Evolutionary conservation across 306 rosid species (phyloP), one percentile per base, ranked within the genome.

Genomic region (Begonia masoniana): DNA sequence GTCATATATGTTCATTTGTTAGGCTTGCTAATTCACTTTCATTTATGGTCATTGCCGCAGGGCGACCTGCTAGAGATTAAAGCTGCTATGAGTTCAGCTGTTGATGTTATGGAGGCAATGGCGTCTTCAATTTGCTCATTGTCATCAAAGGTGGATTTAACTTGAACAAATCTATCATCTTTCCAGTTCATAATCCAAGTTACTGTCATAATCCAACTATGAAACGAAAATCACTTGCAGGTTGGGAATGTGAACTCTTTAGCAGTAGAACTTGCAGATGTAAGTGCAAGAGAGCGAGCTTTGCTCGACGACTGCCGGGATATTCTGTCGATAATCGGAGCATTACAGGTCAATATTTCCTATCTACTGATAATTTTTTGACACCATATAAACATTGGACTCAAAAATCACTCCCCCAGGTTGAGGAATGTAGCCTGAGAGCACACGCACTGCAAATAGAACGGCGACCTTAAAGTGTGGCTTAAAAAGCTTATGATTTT

Each of bases 71-170:
- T 71, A 63, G 73, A 77, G 41, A 81, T 86, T 59, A 81, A 87
- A 75, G 96, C 86, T 10, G 88, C 99, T 43, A 83, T 92, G 46
- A 74, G 80, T 59, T 81, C 96, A 12, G 96, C 99, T 59, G 71
- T 92, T 77, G 99, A 86, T 72, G 88, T 83, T 66, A 83, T 87
- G 95, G 96, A 78, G 65, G 92, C 93, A 23, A 86, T 92, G 93
- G 84, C 81, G 10, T 80, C 99, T 51, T 92, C 99, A 41, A 74
- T 83, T 57, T 63, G 83, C 73, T 62, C 72, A 21, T 62, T 82
- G 73, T 72, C 56, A 55, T 81, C 93, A 4, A 83, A 87, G 96
- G 99, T 83, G 55, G 41, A 0, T 46, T 55, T 10, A 36, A 10
- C 39, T 31, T 31, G 9, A 31, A 6, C 39, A 31, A 31, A 31